phyloP scores from a whole-genome alignment of 768 basidiomycete genomes.

The Hypsizygus marmoreus region DNA sequence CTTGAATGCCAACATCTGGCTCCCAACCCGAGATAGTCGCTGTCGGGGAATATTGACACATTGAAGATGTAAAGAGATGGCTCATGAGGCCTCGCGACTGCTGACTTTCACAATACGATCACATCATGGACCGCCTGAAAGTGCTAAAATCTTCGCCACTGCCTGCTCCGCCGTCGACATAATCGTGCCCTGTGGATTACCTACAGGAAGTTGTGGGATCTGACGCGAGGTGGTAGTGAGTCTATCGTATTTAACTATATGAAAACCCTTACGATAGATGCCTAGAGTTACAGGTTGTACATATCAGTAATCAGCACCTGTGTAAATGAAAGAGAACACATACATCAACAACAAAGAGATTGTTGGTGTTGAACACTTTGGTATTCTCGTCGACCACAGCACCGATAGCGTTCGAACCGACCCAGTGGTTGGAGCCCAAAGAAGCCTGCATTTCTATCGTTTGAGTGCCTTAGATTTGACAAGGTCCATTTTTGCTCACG shows the following conservation, averaged over 20 bases:
- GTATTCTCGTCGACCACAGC: constrained; percentile 59
- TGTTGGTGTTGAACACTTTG: constrained; percentile 52
- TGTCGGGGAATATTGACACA: no score
- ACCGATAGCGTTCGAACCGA: constrained; percentile 55
- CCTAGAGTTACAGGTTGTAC: no score
- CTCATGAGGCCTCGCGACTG: no score
- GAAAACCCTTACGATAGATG: no score
- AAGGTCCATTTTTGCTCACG: no score
- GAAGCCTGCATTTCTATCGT: constrained; percentile 31
- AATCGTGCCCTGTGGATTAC: constrained; percentile 57
- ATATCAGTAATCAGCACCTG: no score
- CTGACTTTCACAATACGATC: no score
- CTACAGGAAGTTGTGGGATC: constrained; percentile 56
- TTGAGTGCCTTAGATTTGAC: no score
- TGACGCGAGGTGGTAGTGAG: constrained; percentile 20
- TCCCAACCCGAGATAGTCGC: no score
- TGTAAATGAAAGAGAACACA: constrained; percentile 18
- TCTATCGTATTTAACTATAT: no score
- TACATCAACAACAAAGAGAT: constrained; percentile 58
- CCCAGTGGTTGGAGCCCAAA: constrained; percentile 68
- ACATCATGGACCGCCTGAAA: constrained; percentile 54
- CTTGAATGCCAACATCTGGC: no score
- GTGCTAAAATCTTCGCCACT: constrained; percentile 54
- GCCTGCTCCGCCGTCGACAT: constrained; percentile 64
- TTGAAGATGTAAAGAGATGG: no score